Evolutionary conservation across 2,329 filamentous ascomycete species (phyloP).

Genomic region (Pezicula rhizophila): DNA sequence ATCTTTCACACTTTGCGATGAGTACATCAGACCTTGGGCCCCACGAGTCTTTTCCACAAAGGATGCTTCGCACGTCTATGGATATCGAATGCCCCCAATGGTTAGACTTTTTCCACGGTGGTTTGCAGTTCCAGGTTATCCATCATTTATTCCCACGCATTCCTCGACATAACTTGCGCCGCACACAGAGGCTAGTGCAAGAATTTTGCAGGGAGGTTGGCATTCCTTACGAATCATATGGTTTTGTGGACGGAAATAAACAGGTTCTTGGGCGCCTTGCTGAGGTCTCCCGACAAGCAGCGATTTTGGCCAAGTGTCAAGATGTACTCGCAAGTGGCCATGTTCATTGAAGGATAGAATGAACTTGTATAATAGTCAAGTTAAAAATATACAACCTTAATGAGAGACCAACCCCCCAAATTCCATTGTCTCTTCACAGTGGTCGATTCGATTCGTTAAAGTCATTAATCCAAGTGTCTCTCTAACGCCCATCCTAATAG

Average conservation of each 20-base stretch:
- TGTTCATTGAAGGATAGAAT: not conserved
- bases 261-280: constrained; percentile 68
- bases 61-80: constrained; percentile 86
- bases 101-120: constrained; percentile 82
- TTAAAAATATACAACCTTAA: no score
- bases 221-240: constrained; percentile 76
- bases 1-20: constrained; percentile 85
- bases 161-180: constrained; percentile 72
- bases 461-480: no score
- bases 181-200: constrained; percentile 64
- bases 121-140: constrained; percentile 79
- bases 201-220: constrained; percentile 74
- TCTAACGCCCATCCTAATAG: no score
- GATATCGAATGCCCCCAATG: constrained; percentile 81
- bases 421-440: no score
- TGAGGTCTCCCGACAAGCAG: constrained; percentile 70
- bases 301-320: constrained; percentile 68
- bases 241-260: constrained; percentile 75
- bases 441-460: no score
- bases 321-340: constrained; percentile 26
- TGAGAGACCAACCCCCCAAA: no score
- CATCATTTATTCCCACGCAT: constrained; percentile 78
- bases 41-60: constrained; percentile 77
- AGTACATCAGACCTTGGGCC: constrained; percentile 76
- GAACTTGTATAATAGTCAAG: no score